Evolutionary conservation across 1,284 basidiomycete species (phyloP), one percentile per base, ranked within the genome.

Genomic region (Naganishia sp.): DNA sequence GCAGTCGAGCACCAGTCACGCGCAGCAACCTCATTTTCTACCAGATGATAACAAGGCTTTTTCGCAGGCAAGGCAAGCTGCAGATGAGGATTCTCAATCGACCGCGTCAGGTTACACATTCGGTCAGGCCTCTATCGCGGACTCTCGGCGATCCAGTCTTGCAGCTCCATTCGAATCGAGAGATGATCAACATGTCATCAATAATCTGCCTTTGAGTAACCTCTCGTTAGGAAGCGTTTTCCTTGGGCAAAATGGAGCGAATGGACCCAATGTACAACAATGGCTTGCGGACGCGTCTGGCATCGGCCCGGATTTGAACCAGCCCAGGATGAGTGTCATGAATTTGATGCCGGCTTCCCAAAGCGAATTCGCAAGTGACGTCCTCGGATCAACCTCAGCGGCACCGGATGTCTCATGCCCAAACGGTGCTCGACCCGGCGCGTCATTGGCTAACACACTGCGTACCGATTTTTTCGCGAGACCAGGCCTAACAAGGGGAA

Each of bases 61-160:
- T 21, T n/a, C 25, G 21, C 47, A 61, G 32, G 41, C 50, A 32
- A 32, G 57, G 21, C 57, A 50, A 41, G 47, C 49, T 25, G 28
- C 49, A 7, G 57, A 50, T 5, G 57, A 61, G 31, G 57, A 61
- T 23, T 32, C 47, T 25, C 57, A 42, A 13, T 61, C 57, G 6
- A 50, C 57, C 15, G 57, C 49, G 6, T 61, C 57, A 2, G 57
- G 31, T 11, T 32, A 50, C 15, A 61, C 57, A 42, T 61, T 50
- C 23, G 47, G 47, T 10, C 31, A 42, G 10, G 15, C 31, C 15
- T 39, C 57, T 42, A 18, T 32, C 18, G 47, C 25, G 2, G 47
- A 42, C 31, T 61, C 57, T 42, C 47, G 57, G 11, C 46, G 57
- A 23, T 61, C 57, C n/a, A 61, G 57, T 50, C 23, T 61, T 23